Evolutionary conservation across 2,329 filamentous ascomycete species (phyloP), one percentile per base, ranked within the genome.

Genomic region (Dactylellina parvicollis): DNA sequence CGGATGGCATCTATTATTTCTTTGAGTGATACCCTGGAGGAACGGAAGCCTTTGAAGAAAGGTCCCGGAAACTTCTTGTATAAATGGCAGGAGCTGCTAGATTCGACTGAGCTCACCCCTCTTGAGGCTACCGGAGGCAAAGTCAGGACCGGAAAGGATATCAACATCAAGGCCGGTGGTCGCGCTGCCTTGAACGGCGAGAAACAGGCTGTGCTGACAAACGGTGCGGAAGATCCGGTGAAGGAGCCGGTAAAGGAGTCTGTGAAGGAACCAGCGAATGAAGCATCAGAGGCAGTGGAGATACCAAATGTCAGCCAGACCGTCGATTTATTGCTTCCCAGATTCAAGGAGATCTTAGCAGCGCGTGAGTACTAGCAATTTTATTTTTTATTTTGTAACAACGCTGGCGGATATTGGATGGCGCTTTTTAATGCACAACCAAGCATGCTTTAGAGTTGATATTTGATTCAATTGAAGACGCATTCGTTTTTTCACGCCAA

Each of bases 41-140:
- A 24, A 55, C 49, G 54, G 74, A 38, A 72, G 77, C 59, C 79
- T 2, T 83, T 82, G 34, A 85, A 85, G 59, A 84, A 83, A 22
- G 90, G 90, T 0, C 90, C 91, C 0, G 91, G 91, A 0, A 86
- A 90, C 49, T 93, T 90, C 78, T 85, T 92, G 22, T 84, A 86
- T 0, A 85, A 87, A 54, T 93, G 91, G 90, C 89, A 92, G 78
- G 82, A 85, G 0, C 82, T 92, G 4, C 82, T 93, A 2, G 88
- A 92, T 78, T 82, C 84, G n/a, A 91, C 90, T 0, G 79, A 84
- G 47, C 88, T 93, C 73, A 90, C 89, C 0, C 89, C 91, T 1
- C 59, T 54, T 0, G 84, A 82, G 0, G 83, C 81, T 0, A 79
- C 83, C 0, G 78, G 80, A 0, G 88, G 89, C 0, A 81, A 82